A percentile compares a stretch with the other conserved stretches of the same genome.
Evolutionary conservation across 352 stramenopile species (phyloP).

Genomic region (Globisporangium splendens): DNA sequence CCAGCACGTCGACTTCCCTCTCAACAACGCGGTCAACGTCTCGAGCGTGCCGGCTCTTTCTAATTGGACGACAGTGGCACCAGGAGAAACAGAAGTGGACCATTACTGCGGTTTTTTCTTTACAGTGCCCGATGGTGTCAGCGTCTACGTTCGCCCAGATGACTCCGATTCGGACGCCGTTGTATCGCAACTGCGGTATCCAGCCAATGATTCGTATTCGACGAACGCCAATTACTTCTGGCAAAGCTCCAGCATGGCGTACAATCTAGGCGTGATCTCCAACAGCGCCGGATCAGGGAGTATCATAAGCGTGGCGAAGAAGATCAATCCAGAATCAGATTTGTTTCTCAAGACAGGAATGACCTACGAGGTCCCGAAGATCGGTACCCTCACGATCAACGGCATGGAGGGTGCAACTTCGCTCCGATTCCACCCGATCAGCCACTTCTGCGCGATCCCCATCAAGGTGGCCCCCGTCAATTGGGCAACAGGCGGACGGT

Average conservation of each 20-base stretch:
- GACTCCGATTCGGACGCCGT: constrained; percentile 29
- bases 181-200: constrained; percentile 46
- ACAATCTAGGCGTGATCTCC: constrained; percentile 60
- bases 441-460: constrained; percentile 59
- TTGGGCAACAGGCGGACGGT: constrained; percentile 57
- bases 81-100: constrained; percentile 16
- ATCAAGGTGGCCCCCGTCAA: constrained; percentile 52
- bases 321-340: constrained; percentile 51
- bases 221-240: constrained; percentile 65
- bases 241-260: constrained; percentile 54
- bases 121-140: constrained; percentile 39
- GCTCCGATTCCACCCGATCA: constrained; percentile 41
- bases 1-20: constrained; percentile 32
- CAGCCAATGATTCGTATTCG: constrained; percentile 41
- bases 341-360: constrained; percentile 33
- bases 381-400: constrained; percentile 49
- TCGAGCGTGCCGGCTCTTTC: constrained; percentile 23
- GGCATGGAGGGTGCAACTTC: constrained; percentile 43
- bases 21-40: constrained; percentile 19
- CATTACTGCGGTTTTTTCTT: constrained; percentile 80
- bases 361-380: constrained; percentile 22
- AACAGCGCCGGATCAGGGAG: constrained; percentile 48
- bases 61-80: constrained; percentile 34
- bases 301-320: constrained; percentile 67
- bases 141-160: constrained; percentile 35